phyloP scores from a whole-genome alignment of 2,329 filamentous ascomycete genomes.

The Ophiostoma perfectum region DNA sequence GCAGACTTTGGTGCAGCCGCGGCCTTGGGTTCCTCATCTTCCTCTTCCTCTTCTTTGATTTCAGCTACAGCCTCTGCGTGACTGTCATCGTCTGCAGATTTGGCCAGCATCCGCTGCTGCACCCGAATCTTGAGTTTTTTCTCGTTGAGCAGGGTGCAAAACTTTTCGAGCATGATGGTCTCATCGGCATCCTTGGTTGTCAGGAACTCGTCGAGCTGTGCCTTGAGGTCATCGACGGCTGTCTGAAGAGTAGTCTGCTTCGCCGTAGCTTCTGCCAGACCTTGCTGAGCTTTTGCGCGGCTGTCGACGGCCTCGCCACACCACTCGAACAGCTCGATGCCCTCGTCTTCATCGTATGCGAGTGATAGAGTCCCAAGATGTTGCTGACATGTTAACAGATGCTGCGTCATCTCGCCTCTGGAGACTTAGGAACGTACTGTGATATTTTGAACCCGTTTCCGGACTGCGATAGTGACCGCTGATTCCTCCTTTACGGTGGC shows the following conservation, averaged over 20 bases:
- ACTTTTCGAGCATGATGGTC: conserved; percentile 61
- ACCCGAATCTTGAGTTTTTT: conserved; percentile 77
- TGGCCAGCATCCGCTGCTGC: conserved; percentile 57
- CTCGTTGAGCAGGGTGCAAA: conserved; percentile 64
- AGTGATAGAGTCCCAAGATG: conserved; percentile 61
- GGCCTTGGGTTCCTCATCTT: conserved; percentile 1
- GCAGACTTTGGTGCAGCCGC: background rate
- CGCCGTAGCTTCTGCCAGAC: conserved; percentile 40
- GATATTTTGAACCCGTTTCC: conserved; percentile 62
- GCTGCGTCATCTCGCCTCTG: too few species aligned
- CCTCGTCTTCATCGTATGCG: conserved; percentile 49
- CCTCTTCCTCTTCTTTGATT: conserved; percentile 29
- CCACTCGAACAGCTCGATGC: conserved; percentile 65
- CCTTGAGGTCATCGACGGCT: conserved; percentile 53
- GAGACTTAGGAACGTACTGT: conserved; percentile 34
- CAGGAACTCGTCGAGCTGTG: conserved; percentile 61
- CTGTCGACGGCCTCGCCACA: conserved; percentile 53
- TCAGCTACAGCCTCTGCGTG: conserved; percentile 22
- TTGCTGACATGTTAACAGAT: conserved; percentile 41
- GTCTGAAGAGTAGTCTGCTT: conserved; percentile 47
- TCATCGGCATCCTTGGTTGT: conserved; percentile 63
- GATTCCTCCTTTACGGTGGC: conserved; percentile 52
- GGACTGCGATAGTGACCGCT: conserved; percentile 56
- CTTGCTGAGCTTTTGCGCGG: conserved; percentile 41
- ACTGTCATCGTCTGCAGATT: background rate